Base-by-base conservation (phyloP, 495 filamentous ascomycete species). In the Penicillium pulvis region DNA sequence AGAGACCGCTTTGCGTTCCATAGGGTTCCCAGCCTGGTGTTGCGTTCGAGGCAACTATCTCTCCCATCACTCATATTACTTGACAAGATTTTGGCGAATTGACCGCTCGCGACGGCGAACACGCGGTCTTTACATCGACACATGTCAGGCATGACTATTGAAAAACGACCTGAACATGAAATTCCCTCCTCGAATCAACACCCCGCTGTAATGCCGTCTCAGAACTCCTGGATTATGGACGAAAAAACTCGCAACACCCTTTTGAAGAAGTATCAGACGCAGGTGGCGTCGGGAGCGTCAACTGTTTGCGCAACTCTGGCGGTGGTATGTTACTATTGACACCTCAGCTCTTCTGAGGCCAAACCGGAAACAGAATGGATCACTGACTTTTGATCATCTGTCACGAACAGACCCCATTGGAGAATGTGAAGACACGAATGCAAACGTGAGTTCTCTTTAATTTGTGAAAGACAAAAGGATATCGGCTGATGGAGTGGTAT, bases 1-100 rank as follows among this genome's bases (percentile, higher is more conserved):
- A 78, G 78, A 78, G 75, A 71, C 76, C 76, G 75, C 67, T 79
- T 79, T 77, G 78, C 78, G 75, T 80, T 79, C 76, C 76, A 78
- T 78, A 71, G 71, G 76, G 73, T 76, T 78, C 76, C 71, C 76
- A 77, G 72, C 76, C 75, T 75, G 26, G 16, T n/a, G 24, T 47
- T 47, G 44, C 19, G 43, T 24, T 39, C 35, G 14, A 39, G 12
- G 14, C 35, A 39, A 39, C 1, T 39, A 39, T 41, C 39, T 41
- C 6, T 41, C 16, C 35, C 14, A 41, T 12, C 39, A 41, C 39
- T 12, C 17, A 41, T 41, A 41, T 11, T 36, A 3, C 33, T 11
- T 28, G 28, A 28, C 28, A 9, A 4, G 2, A 23, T 26, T 24
- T n/a, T 62, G 66, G 41, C 69, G 33, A 36, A 36, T 36, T 36